Percentiles rank a stretch among this genome's conserved stretches.
Evolutionary conservation across 2,329 filamentous ascomycete species (phyloP).

Genomic region (Aspergillus bombycis): DNA sequence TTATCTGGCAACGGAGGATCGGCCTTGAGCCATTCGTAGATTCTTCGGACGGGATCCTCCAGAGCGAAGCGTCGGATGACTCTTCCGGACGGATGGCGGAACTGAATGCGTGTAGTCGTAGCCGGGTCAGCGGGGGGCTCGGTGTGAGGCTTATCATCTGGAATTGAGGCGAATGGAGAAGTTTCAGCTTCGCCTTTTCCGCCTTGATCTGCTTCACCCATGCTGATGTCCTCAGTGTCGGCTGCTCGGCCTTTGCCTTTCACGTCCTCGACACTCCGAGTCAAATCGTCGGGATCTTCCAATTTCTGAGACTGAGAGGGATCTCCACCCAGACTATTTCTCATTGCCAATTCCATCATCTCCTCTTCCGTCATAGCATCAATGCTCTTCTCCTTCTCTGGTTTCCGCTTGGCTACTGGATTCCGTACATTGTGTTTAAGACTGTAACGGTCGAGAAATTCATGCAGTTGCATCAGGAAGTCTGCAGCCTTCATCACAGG

Average conservation of each 20-base stretch:
- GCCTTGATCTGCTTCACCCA: conserved; percentile 42
- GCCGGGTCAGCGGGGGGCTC: conserved; percentile 75
- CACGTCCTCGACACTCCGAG: conserved; percentile 62
- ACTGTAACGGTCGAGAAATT: conserved; percentile 97
- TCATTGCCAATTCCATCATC: conserved; percentile 91
- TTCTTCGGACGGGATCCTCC: conserved; percentile 73
- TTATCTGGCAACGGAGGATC: conserved; percentile 76
- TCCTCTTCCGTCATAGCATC: conserved; percentile 94
- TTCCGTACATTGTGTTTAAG: conserved; percentile 87
- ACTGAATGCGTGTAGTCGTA: conserved; percentile 85
- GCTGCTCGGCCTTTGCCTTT: conserved; percentile 54
- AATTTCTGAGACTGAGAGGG: conserved; percentile 55
- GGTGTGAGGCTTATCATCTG: conserved; percentile 70
- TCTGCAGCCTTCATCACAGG: conserved; percentile 76
- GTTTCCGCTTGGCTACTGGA: conserved; percentile 78
- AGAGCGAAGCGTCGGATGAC: conserved; percentile 84
- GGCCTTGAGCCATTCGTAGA: conserved; percentile 97
- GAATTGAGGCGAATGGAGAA: conserved; percentile 69
- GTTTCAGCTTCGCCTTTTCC: conserved; percentile 36
- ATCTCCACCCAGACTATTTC: conserved; percentile 74
- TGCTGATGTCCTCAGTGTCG: conserved; percentile 38
- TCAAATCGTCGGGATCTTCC: conserved; percentile 85
- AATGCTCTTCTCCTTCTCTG: conserved; percentile 74
- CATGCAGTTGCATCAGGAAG: conserved; percentile 87
- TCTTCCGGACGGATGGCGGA: conserved; percentile 80